Evolutionary conservation across 345 rosid species (phyloP), one percentile per base, ranked within the genome.

Genomic region (Citrus australasica): DNA sequence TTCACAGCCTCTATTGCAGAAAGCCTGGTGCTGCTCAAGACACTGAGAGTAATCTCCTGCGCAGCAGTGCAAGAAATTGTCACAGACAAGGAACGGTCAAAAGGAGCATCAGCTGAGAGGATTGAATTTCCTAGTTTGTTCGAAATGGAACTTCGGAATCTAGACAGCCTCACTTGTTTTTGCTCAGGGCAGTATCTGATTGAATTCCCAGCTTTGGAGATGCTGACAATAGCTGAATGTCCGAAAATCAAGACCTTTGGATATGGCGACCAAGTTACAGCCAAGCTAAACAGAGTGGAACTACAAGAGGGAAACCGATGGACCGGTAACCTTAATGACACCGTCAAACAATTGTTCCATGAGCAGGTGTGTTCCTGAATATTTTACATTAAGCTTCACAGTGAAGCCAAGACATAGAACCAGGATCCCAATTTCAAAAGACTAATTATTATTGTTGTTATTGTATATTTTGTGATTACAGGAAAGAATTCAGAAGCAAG

Each of bases 261-360:
- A n/a, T 37, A n/a, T 67, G 71, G 71, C 5, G 30, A 9, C 28
- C 69, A 74, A 42, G 77, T 63, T 59, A 63, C 78, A 4, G 60
- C 69, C 40, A 75, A 62, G 42, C 69, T 74, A 7, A 42, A 27
- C 17, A 27, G 14, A 38, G 48, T 73, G 28, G 1, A 14, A 7
- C n/a, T 73, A 14, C 5, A 32, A 21, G 56, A 3, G 19, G 17
- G 63, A 16, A 4, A 27, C 13, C 68, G 24, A 38, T 61, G 69
- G 59, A 40, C 4, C 38, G 59, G 67, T 28, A 27, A 74, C 68
- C 59, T 74, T 38, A 74, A 61, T 27, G 24, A 25, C 69, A 74
- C 68, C 4, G 38, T 61, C 59, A 33, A 74, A 30, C 37, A 74
- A 37, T 38, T 74, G 55, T 60, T 73, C 69, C 48, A 61, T 7